A percentile compares a stretch with the other conserved stretches of the same genome.
Evolutionary conservation across 345 rosid genomes (phyloP).

Genomic region (Camelina sativa): DNA sequence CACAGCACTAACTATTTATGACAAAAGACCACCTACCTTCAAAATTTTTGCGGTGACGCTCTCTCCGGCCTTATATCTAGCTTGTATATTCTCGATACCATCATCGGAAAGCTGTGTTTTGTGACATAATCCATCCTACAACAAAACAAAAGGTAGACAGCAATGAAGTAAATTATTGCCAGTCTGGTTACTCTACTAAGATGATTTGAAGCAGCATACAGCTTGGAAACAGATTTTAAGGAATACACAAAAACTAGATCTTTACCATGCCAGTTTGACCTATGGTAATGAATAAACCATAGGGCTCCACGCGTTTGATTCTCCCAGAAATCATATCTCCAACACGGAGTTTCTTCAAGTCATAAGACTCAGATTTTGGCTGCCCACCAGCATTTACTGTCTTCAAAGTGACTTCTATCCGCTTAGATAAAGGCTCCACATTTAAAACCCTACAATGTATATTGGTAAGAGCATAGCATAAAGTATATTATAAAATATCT

Average conservation of each 20-base stretch:
- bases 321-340: slow-evolving; percentile 70
- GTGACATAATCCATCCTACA: slow-evolving; percentile 94
- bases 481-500: slow-evolving; percentile 6
- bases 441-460: slow-evolving; percentile 66
- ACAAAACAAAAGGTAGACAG: slow-evolving; percentile 31
- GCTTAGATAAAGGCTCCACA: slow-evolving; percentile 80
- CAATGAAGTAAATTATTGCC: slow-evolving; percentile 16
- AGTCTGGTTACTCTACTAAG: slow-evolving; percentile 13
- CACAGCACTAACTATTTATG: background rate
- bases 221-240: slow-evolving; percentile 1
- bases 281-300: slow-evolving; percentile 76
- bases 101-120: slow-evolving; percentile 78
- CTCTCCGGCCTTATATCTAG: slow-evolving; percentile 74
- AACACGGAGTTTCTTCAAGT: slow-evolving; percentile 58
- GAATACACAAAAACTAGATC: slow-evolving; percentile 24
- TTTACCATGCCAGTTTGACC: slow-evolving; percentile 74
- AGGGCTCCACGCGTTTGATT: slow-evolving; percentile 81
- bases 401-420: slow-evolving; percentile 90
- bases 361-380: slow-evolving; percentile 56
- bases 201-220: slow-evolving; percentile 14
- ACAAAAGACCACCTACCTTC: slow-evolving; percentile 58
- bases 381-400: slow-evolving; percentile 47
- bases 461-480: slow-evolving; percentile 39
- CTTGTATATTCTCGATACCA: slow-evolving; percentile 58
- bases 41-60: slow-evolving; percentile 74